Conservation (phyloP, 1,284 basidiomycete genomes). For the Cutaneotrichosporon sp. region DNA sequence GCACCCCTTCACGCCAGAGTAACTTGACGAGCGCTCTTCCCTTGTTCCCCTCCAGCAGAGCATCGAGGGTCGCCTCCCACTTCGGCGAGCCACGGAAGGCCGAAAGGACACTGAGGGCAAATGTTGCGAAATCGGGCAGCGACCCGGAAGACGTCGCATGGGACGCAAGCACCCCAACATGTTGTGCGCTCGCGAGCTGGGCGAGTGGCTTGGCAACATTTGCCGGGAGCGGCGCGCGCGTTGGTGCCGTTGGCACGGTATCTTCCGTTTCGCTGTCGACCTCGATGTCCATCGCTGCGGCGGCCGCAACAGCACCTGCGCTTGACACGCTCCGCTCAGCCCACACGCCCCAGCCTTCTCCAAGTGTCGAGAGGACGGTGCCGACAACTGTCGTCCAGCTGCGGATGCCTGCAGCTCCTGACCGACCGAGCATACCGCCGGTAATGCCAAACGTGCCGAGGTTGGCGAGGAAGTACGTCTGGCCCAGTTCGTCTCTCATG, state of each 20-base stretch:
- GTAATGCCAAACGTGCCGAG: constrained; percentile 47
- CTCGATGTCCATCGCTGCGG: constrained; percentile 9
- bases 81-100: constrained; percentile 56
- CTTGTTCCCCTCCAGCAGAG: constrained; percentile 40
- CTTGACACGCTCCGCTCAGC: constrained; percentile 25
- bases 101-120: constrained; percentile 45
- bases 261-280: constrained; percentile 26
- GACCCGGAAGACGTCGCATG: constrained; percentile 11
- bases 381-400: constrained; percentile 41
- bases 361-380: constrained; percentile 25
- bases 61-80: constrained; percentile 53
- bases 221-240: constrained; percentile 18
- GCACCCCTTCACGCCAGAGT: constrained; percentile 66
- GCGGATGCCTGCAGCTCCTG: constrained; percentile 23
- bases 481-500: constrained; percentile 35
- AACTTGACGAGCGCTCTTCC: constrained; percentile 58
- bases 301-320: background rate
- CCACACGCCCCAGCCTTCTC: constrained; percentile 45
- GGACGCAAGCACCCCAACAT: constrained; percentile 23
- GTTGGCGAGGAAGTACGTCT: constrained; percentile 45
- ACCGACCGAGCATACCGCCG: constrained; percentile 36
- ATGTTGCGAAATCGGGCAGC: constrained; percentile 30
- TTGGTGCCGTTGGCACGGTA: background rate
- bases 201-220: constrained; percentile 32
- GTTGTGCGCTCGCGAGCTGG: constrained; percentile 30